Conservation (phyloP, 2,329 filamentous ascomycete species). For the Fusarium tanahbumbuense region DNA sequence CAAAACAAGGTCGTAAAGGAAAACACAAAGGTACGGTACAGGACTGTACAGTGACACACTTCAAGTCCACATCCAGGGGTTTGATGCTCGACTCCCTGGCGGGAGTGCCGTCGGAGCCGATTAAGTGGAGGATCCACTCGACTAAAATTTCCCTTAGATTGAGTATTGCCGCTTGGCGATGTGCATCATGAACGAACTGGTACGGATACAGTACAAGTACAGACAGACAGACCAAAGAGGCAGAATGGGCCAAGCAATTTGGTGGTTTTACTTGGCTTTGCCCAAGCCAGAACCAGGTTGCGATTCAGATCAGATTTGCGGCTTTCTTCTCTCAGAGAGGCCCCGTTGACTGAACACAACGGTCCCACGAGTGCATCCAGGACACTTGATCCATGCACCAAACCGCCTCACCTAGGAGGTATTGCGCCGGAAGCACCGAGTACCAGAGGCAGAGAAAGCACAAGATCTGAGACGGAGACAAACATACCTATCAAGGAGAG, state of each 20-base stretch:
- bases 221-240: neutral
- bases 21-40: slow-evolving; percentile 35
- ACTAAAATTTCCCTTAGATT: slow-evolving; percentile 48
- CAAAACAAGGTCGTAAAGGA: slow-evolving; percentile 39
- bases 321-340: slow-evolving; percentile 24
- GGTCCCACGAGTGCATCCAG: slow-evolving; percentile 39
- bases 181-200: slow-evolving; percentile 45
- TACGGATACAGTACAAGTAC: neutral
- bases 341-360: slow-evolving; percentile 32
- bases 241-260: slow-evolving; percentile 16
- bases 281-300: slow-evolving; percentile 19
- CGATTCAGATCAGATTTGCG: slow-evolving; percentile 24
- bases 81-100: slow-evolving; percentile 45
- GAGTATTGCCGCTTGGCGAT: slow-evolving; percentile 51
- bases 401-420: slow-evolving; percentile 46
- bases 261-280: slow-evolving; percentile 6
- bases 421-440: slow-evolving; percentile 45
- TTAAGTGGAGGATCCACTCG: slow-evolving; percentile 47
- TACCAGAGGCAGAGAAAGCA: slow-evolving; percentile 34
- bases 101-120: slow-evolving; percentile 47
- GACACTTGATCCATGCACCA: slow-evolving; percentile 49
- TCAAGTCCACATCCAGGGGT: slow-evolving; percentile 43
- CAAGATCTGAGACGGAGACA: slow-evolving; percentile 42
- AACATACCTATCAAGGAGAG: slow-evolving; percentile 43
- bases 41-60: slow-evolving; percentile 35